These are phyloP conservation scores for Lumnitzera racemosa DNA, from an alignment of 345 rosid species.

Conservation along the genomic window DNA sequence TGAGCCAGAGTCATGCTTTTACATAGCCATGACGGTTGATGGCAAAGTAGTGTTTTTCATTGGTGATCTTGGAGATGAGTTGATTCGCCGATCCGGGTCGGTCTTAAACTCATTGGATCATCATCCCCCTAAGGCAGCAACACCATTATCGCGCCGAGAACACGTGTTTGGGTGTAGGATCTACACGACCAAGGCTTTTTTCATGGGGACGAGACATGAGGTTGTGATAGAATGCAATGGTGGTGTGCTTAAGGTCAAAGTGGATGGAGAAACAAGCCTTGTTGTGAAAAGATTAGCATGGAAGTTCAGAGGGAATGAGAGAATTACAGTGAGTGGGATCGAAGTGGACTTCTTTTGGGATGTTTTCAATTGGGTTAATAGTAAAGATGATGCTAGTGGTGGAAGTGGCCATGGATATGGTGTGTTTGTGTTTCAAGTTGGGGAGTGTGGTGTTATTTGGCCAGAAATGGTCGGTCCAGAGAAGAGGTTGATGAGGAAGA, in stretches of 20 bases:
- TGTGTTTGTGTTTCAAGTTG: conserved; percentile 58
- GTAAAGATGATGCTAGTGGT: not conserved
- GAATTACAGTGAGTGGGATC: conserved; percentile 26
- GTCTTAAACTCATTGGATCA: conserved; percentile 4
- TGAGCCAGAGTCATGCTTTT: conserved; percentile 40
- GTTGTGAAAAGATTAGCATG: conserved; percentile 38
- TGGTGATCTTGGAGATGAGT: conserved; percentile 34
- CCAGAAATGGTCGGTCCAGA: conserved; percentile 52
- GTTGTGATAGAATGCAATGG: conserved; percentile 35
- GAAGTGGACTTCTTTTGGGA: conserved; percentile 56
- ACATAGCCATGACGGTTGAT: conserved; percentile 37
- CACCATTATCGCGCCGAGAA: conserved; percentile 34
- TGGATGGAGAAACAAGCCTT: conserved; percentile 38
- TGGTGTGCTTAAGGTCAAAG: conserved; percentile 31
- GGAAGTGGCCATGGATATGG: conserved; percentile 22
- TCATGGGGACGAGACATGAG: conserved; percentile 45
- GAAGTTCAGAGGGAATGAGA: conserved; percentile 56
- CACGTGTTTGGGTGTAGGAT: conserved; percentile 42
- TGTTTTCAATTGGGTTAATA: conserved; percentile 42
- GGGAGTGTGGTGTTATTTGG: conserved; percentile 49
- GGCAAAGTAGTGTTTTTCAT: conserved; percentile 35
- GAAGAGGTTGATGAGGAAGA: conserved; percentile 50
- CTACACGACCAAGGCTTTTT: conserved; percentile 29
- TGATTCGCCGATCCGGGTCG: conserved; percentile 13
- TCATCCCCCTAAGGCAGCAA: conserved; percentile 15